These are phyloP conservation scores for Suillus paluster DNA, from an alignment of 768 basidiomycete genomes.

Conservation along the genomic window DNA sequence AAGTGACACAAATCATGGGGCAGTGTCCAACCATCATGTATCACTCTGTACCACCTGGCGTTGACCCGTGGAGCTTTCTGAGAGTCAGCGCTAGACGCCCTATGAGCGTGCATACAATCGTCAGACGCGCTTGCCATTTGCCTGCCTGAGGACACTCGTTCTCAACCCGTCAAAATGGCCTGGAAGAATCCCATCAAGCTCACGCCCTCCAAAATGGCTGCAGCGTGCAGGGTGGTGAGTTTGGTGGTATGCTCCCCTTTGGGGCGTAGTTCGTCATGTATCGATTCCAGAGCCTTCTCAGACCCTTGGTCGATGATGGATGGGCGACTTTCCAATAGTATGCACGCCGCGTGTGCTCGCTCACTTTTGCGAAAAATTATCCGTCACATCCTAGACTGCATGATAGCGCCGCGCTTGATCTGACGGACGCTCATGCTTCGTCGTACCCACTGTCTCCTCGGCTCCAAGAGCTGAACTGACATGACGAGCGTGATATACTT, in stretches of 20 bases:
- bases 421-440: neutral
- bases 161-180: neutral
- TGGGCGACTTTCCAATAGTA: neutral
- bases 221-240: neutral
- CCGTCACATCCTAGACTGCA: too few relatives aligned
- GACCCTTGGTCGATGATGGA: neutral
- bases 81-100: neutral
- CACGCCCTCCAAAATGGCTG: too few relatives aligned
- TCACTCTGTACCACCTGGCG: neutral
- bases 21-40: neutral
- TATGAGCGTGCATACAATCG: neutral
- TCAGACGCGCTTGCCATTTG: neutral
- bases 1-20: neutral
- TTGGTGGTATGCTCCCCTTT: neutral
- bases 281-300: neutral
- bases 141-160: constrained; percentile 1
- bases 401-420: neutral
- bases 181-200: too few relatives aligned
- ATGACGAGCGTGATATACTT: neutral
- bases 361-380: neutral
- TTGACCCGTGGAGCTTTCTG: neutral
- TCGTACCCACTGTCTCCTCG: neutral
- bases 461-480: neutral
- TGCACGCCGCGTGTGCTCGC: neutral
- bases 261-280: neutral